Conservation (phyloP, 2,329 filamentous ascomycete genomes). For the Alternaria conjuncta region DNA sequence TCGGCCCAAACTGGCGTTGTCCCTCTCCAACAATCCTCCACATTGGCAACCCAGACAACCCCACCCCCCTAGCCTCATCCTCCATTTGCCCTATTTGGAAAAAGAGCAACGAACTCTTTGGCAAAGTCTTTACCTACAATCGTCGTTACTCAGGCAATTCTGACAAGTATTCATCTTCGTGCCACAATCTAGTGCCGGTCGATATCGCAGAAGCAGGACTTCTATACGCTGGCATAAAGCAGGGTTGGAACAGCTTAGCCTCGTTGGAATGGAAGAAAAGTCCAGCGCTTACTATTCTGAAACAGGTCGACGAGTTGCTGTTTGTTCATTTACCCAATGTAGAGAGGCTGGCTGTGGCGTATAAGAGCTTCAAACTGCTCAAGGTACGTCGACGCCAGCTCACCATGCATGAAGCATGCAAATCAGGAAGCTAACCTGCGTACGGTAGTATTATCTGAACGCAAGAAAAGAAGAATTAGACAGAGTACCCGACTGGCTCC, state of each 20-base stretch:
- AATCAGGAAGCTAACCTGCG: not conserved
- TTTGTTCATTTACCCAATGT: slow-evolving; percentile 34
- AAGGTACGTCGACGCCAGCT: slow-evolving; percentile 19
- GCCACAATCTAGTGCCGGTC: not conserved
- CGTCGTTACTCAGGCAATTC: not conserved
- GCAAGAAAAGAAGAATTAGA: slow-evolving; percentile 31
- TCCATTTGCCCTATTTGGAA: slow-evolving; percentile 36
- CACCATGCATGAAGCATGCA: not conserved
- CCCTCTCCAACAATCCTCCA: slow-evolving; percentile 41
- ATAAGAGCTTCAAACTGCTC: slow-evolving; percentile 45
- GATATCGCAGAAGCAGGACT: slow-evolving; percentile 32
- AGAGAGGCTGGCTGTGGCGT: slow-evolving; percentile 35
- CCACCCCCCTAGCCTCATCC: slow-evolving; percentile 2
- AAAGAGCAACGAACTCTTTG: slow-evolving; percentile 40
- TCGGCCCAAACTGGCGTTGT: slow-evolving; percentile 37
- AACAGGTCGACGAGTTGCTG: slow-evolving; percentile 38
- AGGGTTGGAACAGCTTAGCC: slow-evolving; percentile 35
- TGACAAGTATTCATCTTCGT: not conserved
- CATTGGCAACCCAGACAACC: slow-evolving; percentile 27
- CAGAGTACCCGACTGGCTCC: slow-evolving; percentile 39
- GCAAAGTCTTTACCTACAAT: slow-evolving; percentile 31
- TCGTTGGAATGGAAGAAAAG: slow-evolving; percentile 36
- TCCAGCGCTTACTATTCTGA: slow-evolving; percentile 36
- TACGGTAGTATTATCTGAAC: slow-evolving; percentile 39
- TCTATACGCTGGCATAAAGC: slow-evolving; percentile 37